Percentiles rank a stretch among this genome's conserved stretches.
phyloP scores from a whole-genome alignment of 805 yeast genomes.

The Yarrowia sp. region DNA sequence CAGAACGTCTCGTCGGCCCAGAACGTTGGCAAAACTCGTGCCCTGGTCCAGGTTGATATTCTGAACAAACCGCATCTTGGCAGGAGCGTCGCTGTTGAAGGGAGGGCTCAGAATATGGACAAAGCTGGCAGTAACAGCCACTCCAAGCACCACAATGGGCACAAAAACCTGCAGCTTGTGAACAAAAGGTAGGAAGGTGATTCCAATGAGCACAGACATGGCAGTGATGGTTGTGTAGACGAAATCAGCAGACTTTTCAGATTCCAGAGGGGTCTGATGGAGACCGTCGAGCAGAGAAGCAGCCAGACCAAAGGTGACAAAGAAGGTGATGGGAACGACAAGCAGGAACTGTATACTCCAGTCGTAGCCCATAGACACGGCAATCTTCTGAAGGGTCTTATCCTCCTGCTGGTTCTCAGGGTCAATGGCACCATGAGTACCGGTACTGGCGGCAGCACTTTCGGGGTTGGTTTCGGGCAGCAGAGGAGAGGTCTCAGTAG shows the following conservation, averaged over 20 bases:
- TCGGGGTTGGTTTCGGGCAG: slow-evolving; percentile 33
- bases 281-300: slow-evolving; percentile 67
- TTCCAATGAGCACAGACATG: slow-evolving; percentile 52
- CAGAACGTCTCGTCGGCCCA: slow-evolving; percentile 40
- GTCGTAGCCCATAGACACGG: slow-evolving; percentile 55
- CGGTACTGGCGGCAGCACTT: slow-evolving; percentile 4
- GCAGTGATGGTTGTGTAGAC: slow-evolving; percentile 52
- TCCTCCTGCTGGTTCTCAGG: slow-evolving; percentile 23
- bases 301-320: slow-evolving; percentile 62
- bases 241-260: slow-evolving; percentile 53
- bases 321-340: slow-evolving; percentile 69
- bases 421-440: background rate
- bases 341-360: slow-evolving; percentile 80
- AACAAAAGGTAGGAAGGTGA: slow-evolving; percentile 70
- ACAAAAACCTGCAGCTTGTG: slow-evolving; percentile 68
- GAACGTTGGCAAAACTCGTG: slow-evolving; percentile 42
- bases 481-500: slow-evolving; percentile 37
- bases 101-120: slow-evolving; percentile 54
- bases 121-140: slow-evolving; percentile 52
- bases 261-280: slow-evolving; percentile 76
- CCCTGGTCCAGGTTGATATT: slow-evolving; percentile 56
- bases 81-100: slow-evolving; percentile 67
- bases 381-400: slow-evolving; percentile 14
- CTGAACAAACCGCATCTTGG: slow-evolving; percentile 77
- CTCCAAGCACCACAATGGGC: slow-evolving; percentile 53